phyloP scores from a whole-genome alignment of 257 asterid genomes.

The Perilla frutescens region DNA sequence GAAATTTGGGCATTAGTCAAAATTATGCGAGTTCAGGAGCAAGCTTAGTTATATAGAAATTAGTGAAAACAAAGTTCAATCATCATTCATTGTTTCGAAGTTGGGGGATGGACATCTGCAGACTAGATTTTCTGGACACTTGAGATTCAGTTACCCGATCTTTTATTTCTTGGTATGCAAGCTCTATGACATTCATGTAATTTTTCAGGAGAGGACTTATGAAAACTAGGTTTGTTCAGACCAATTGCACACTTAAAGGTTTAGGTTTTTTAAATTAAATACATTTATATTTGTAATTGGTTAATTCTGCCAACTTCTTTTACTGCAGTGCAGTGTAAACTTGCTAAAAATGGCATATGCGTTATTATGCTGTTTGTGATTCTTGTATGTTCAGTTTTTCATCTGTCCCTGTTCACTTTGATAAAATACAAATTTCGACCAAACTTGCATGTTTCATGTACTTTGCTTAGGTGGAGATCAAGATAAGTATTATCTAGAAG shows the following conservation, averaged over 20 bases:
- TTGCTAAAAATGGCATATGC: background rate
- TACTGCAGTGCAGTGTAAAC: background rate
- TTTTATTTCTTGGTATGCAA: too few species aligned
- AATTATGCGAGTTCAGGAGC: background rate
- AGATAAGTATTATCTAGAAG: slow-evolving; percentile 82
- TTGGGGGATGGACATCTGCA: background rate
- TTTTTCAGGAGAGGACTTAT: background rate
- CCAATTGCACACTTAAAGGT: background rate
- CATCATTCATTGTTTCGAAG: background rate
- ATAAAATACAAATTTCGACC: slow-evolving; percentile 16
- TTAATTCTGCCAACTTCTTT: background rate
- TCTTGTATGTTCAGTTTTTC: slow-evolving; percentile 18
- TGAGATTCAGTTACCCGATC: background rate
- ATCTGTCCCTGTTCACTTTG: slow-evolving; percentile 12
- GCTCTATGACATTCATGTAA: too few species aligned
- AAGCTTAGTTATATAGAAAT: slow-evolving; percentile 8
- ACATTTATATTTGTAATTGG: background rate
- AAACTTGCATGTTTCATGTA: slow-evolving; percentile 25
- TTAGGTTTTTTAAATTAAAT: background rate
- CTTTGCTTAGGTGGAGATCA: slow-evolving; percentile 76
- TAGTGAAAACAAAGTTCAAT: background rate
- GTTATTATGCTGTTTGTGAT: background rate
- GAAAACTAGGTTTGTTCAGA: background rate
- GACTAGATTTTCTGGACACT: background rate
- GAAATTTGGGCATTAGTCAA: background rate